These are phyloP conservation scores for Blepharisma japonicum DNA, from an alignment of 73 alveolate species.

Conservation along the genomic window DNA sequence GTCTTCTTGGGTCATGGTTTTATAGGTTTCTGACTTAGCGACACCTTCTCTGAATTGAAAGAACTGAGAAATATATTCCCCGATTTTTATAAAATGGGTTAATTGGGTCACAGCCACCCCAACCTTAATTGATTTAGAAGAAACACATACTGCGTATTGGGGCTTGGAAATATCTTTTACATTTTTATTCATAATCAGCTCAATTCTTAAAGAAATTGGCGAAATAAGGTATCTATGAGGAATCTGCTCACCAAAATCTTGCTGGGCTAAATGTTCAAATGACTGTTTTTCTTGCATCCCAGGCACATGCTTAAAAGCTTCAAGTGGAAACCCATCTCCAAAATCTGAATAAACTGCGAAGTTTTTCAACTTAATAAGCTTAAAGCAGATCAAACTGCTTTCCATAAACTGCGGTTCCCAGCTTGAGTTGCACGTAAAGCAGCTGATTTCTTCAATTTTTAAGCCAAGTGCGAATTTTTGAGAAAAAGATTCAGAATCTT, in stretches of 20 bases:
- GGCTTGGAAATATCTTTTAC: no score
- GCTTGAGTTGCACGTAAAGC: not conserved
- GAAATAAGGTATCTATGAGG: no score
- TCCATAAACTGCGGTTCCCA: not conserved
- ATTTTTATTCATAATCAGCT: no score
- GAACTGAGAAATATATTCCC: not conserved
- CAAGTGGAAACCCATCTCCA: not conserved
- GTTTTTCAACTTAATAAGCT: not conserved
- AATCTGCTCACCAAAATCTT: no score
- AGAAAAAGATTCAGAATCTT: constrained; percentile 1
- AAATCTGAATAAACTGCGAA: constrained; percentile 3
- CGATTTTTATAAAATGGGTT: not conserved
- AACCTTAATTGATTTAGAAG: not conserved
- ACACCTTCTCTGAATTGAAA: not conserved
- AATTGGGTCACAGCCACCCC: not conserved
- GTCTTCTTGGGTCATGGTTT: constrained; percentile 6
- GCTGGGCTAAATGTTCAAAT: no score
- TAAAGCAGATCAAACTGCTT: not conserved
- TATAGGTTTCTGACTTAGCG: not conserved
- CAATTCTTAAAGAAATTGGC: no score
- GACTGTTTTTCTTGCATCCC: no score
- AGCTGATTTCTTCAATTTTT: not conserved
- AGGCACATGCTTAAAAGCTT: no score
- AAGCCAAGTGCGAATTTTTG: not conserved
- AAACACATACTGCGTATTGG: no score